phyloP scores from a whole-genome alignment of 2,329 filamentous ascomycete species.

The Colletotrichum sp. region DNA sequence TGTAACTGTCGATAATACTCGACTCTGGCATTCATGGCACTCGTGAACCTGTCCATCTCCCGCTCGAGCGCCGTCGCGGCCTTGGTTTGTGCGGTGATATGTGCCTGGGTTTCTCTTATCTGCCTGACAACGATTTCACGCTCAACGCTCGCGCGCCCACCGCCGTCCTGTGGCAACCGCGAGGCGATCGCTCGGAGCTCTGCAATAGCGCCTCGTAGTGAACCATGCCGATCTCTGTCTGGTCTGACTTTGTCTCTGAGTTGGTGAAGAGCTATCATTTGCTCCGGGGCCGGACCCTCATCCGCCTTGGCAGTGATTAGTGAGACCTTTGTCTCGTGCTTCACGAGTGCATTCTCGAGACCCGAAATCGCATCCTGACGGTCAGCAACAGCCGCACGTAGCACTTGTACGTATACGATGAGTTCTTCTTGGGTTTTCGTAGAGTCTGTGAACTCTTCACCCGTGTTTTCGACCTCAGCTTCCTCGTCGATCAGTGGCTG shows the following conservation, averaged over 20 bases:
- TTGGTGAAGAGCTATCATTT: conserved; percentile 56
- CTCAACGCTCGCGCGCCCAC: conserved; percentile 54
- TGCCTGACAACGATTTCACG: conserved; percentile 67
- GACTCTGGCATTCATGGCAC: conserved; percentile 82
- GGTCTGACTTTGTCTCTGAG: conserved; percentile 55
- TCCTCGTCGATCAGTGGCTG: conserved; percentile 85
- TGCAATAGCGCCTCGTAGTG: conserved; percentile 75
- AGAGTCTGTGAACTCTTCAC: conserved; percentile 89
- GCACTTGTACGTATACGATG: conserved; percentile 81
- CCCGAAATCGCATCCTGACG: conserved; percentile 79
- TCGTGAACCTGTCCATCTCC: conserved; percentile 78
- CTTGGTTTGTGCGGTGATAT: conserved; percentile 58
- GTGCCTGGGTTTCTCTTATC: conserved; percentile 63
- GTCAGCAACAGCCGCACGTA: conserved; percentile 80
- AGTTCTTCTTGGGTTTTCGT: conserved; percentile 88
- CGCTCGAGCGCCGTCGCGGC: conserved; percentile 57
- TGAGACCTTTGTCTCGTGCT: conserved; percentile 72
- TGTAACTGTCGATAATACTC: conserved; percentile 94
- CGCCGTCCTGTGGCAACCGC: conserved; percentile 54
- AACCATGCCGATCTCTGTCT: conserved; percentile 45
- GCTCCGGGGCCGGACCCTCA: conserved; percentile 74
- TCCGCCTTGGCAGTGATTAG: conserved; percentile 64
- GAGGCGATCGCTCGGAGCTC: conserved; percentile 72
- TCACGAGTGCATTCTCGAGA: conserved; percentile 74
- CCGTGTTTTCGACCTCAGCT: conserved; percentile 73